phyloP scores from a whole-genome alignment of 257 asterid genomes.

The Solanum infundibuliforme region DNA sequence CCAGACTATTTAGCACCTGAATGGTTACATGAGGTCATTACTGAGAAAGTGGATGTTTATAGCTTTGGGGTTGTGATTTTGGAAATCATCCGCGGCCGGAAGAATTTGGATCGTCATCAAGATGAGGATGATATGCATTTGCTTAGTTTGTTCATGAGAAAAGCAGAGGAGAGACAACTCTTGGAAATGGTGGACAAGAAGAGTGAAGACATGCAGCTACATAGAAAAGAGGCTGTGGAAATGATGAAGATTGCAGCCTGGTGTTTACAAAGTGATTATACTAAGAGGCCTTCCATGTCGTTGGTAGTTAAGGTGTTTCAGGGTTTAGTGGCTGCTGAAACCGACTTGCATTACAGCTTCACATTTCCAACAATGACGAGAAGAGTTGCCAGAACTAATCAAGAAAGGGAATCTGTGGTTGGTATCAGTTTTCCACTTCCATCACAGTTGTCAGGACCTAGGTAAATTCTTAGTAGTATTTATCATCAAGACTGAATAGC shows the following conservation, averaged over 20 bases:
- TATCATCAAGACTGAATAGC: not conserved
- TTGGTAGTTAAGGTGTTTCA: slow-evolving; percentile 13
- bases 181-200: slow-evolving; percentile 5
- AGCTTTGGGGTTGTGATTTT: slow-evolving; percentile 15
- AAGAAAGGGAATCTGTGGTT: not conserved
- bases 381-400: not conserved
- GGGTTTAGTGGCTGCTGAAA: not conserved
- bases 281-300: slow-evolving; percentile 14
- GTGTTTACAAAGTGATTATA: slow-evolving; percentile 15
- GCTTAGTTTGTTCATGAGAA: slow-evolving; percentile 2
- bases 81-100: slow-evolving; percentile 12
- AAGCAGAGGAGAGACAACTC: not conserved
- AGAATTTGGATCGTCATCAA: slow-evolving; percentile 9
- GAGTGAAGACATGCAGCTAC: not conserved
- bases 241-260: slow-evolving; percentile 15
- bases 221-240: slow-evolving; percentile 1
- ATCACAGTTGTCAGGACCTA: slow-evolving; percentile 4
- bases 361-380: not conserved
- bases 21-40: slow-evolving; percentile 5
- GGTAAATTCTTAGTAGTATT: not conserved
- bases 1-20: slow-evolving; percentile 19
- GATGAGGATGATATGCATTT: slow-evolving; percentile 9
- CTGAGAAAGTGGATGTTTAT: slow-evolving; percentile 15
- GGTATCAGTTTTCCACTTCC: not conserved
- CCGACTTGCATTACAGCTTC: not conserved